Evolutionary conservation across 495 filamentous ascomycete genomes (phyloP), one percentile per base, ranked within the genome.

Genomic region (Pyronema domesticum): DNA sequence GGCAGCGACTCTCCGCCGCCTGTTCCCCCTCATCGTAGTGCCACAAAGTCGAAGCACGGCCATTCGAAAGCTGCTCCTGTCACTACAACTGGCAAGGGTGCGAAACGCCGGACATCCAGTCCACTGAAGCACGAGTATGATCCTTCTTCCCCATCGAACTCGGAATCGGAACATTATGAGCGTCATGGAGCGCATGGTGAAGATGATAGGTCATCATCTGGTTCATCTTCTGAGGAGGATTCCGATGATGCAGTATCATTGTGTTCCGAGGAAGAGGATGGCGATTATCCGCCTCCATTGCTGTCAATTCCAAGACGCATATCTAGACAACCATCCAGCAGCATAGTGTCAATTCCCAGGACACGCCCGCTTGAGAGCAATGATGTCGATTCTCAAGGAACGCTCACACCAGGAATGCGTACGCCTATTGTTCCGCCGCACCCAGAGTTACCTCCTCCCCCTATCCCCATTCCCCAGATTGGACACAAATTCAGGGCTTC

Each of bases 111-210:
- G 6, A 83, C 80, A 23, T 96, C 93, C 4, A 96, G 93, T 7
- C 93, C 93, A 7, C 73, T 99, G 55, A 99, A 99, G 68, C 91
- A 95, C 61, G 88, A 99, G 70, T 99, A 95, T 61, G 84, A 86
- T 58, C 93, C 93, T 2, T 96, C 91, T 0, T 89, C 86, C 40
- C 78, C 78, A 50, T 83, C 83, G 0, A 60, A 65, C 30, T 71
- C 70, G 6, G 60, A 57, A 30, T 62, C 60, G 23, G 68, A 69
- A 39, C 60, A 67, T 30, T 73, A 71, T 1, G 70, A 73, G 7
- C 72, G 33, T 71, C 23, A 30, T 30, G 3, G 65, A 71, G 45
- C 69, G 0, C 71, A 36, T 36, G 43, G 34, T 7, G 54, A 58
- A 4, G 57, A 64, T 51, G 57, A 60, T 46, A 37, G 55, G 19